Base-by-base conservation (phyloP, 306 rosid genomes). In the Lathyrus tuberosus region DNA sequence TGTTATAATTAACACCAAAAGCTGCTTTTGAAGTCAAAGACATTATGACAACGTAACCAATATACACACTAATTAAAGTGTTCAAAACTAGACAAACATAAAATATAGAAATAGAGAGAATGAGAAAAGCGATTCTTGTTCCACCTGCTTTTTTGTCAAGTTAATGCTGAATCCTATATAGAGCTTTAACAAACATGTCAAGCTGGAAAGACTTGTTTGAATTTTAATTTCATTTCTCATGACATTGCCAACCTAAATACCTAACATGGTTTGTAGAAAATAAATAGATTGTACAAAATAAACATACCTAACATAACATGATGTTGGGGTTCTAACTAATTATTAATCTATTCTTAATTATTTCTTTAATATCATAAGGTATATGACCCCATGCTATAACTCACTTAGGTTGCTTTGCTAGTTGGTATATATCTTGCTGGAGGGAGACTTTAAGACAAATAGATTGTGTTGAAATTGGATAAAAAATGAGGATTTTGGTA, bases 141-240 rank as follows among this genome's bases (percentile, higher is more conserved):
- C 16, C 62, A 60, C 42, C 47, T 66, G 26, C 78, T 66, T 61
- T 57, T 76, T 35, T 67, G 69, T 76, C 63, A 59, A 59, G 63
- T 73, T 65, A 40, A 48, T 59, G 12, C 38, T 22, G 65, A 65
- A 70, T 58, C 37, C 28, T 71, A 52, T 35, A 54, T 67, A 76
- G 47, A 65, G 17, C 59, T 80, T 80, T 76, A 67, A 67, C 51
- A 59, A 72, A 72, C 79, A 67, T 31, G 41, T 63, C 74, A 70
- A 70, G 62, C 76, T 70, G 67, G 68, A 80, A 80, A 75, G n/a
- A 69, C 6, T 48, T 63, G 53, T 24, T 56, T 41, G 52, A 35
- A 13, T 47, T 52, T 62, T 38, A 47, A 15, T 33, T 37, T 40
- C 5, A 15, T 41, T 49, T 40, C 5, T 62, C 18, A 44, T 15